Percentiles rank a stretch among this genome's conserved stretches.
phyloP scores from a whole-genome alignment of 2,329 filamentous ascomycete genomes.

The Fusarium camptoceras region DNA sequence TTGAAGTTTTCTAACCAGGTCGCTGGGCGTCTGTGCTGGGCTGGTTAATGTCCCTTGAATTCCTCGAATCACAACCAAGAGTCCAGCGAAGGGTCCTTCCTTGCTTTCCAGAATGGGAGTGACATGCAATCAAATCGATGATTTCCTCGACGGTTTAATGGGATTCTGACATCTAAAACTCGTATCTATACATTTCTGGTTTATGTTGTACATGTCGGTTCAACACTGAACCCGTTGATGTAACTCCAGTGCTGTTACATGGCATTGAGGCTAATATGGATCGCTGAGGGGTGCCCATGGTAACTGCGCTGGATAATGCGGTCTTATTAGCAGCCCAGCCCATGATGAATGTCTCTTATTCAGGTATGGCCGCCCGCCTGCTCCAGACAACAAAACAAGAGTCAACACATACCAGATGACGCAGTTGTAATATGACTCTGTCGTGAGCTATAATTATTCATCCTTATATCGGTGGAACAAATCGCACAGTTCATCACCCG shows the following conservation, averaged over 20 bases:
- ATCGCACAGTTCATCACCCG: slow-evolving; percentile 5
- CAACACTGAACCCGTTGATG: neutral
- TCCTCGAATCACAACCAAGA: slow-evolving; percentile 28
- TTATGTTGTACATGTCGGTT: neutral
- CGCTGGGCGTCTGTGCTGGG: slow-evolving; percentile 27
- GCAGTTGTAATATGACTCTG: slow-evolving; percentile 1
- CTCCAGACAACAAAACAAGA: slow-evolving; percentile 11
- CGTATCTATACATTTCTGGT: neutral
- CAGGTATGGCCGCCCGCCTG: neutral
- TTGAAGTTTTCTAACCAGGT: slow-evolving; percentile 21
- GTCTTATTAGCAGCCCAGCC: slow-evolving; percentile 8
- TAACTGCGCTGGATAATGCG: slow-evolving; percentile 27
- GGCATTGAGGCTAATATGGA: slow-evolving; percentile 15
- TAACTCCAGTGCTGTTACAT: slow-evolving; percentile 6
- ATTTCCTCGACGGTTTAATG: slow-evolving; percentile 5
- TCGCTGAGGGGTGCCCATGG: slow-evolving; percentile 28
- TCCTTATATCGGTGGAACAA: slow-evolving; percentile 17
- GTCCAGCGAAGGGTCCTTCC: slow-evolving; percentile 26
- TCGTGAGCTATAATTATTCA: slow-evolving; percentile 27
- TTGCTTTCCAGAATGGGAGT: neutral
- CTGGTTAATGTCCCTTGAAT: slow-evolving; percentile 24
- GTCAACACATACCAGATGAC: slow-evolving; percentile 21
- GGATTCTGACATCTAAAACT: slow-evolving; percentile 1
- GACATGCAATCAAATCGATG: slow-evolving; percentile 4
- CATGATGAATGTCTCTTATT: slow-evolving; percentile 30